Conservation (phyloP, 331 rosid genomes). For the Ulmus americana region DNA sequence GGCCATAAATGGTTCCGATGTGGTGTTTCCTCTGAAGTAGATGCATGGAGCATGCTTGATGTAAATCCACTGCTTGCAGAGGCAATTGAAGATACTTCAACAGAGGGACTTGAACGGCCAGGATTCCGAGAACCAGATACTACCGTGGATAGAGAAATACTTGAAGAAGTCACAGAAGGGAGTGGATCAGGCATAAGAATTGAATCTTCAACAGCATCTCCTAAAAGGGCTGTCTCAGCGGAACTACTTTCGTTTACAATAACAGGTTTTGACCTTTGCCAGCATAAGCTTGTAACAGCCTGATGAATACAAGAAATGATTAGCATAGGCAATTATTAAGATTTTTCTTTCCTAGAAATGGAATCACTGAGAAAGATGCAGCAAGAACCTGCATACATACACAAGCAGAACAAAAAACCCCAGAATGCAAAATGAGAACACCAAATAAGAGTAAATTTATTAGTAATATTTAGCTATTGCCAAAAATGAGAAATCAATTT, state of each 20-base stretch:
- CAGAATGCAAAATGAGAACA: not conserved
- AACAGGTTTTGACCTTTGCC: slow-evolving; percentile 97
- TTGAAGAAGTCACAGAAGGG: slow-evolving; percentile 73
- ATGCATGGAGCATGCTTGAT: slow-evolving; percentile 39
- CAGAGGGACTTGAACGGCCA: slow-evolving; percentile 50
- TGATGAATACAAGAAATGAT: slow-evolving; percentile 38
- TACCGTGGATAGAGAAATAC: slow-evolving; percentile 46
- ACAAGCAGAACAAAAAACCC: not conserved
- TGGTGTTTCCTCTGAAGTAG: slow-evolving; percentile 74
- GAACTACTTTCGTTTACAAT: slow-evolving; percentile 62
- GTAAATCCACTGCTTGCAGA: slow-evolving; percentile 44
- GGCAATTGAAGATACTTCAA: slow-evolving; percentile 48
- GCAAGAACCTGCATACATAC: not conserved
- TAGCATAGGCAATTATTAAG: slow-evolving; percentile 19
- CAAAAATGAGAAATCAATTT: not conserved
- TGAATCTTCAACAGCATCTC: slow-evolving; percentile 87
- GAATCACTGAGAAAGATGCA: not conserved
- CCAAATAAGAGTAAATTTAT: not conserved
- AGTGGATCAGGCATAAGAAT: slow-evolving; percentile 98
- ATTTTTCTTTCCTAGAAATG: not conserved
- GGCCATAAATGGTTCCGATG: slow-evolving; percentile 67
- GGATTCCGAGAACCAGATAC: slow-evolving; percentile 57
- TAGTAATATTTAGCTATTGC: not conserved
- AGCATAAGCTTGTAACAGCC: slow-evolving; percentile 94
- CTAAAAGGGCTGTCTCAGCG: slow-evolving; percentile 74